These are phyloP conservation scores for Hirsutella rhossiliensis DNA, from an alignment of 2,329 filamentous ascomycete genomes.

Conservation along the genomic window DNA sequence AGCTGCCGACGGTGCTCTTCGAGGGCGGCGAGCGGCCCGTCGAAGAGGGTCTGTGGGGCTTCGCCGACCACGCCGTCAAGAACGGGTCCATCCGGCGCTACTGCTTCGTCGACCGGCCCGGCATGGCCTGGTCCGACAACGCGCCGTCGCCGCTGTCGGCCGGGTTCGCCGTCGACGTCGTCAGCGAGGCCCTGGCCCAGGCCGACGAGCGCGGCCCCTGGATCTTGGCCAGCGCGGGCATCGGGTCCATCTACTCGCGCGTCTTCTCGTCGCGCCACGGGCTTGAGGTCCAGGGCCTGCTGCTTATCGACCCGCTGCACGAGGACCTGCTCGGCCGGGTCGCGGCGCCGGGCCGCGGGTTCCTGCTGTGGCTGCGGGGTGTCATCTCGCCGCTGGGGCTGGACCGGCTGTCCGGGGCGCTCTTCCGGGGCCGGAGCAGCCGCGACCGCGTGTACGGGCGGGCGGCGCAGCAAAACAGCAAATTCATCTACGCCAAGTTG, in stretches of 20 bases:
- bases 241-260: conserved; percentile 79
- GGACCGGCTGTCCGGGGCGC: conserved; percentile 64
- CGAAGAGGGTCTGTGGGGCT: conserved; percentile 67
- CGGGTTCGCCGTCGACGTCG: conserved; percentile 79
- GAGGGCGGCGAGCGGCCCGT: conserved; percentile 74
- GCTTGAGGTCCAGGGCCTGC: conserved; percentile 59
- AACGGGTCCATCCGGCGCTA: conserved; percentile 80
- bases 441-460: conserved; percentile 79
- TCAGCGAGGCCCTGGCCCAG: conserved; percentile 73
- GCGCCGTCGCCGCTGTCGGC: conserved; percentile 88
- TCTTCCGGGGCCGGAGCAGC: conserved; percentile 69
- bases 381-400: conserved; percentile 79
- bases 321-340: conserved; percentile 68
- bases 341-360: conserved; percentile 58
- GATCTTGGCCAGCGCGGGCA: conserved; percentile 75
- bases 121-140: conserved; percentile 77
- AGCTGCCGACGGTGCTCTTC: conserved; percentile 68
- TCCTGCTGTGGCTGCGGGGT: conserved; percentile 76
- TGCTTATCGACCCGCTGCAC: conserved; percentile 81
- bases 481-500: conserved; percentile 78
- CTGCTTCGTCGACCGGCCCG: conserved; percentile 92
- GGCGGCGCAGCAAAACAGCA: conserved; percentile 66
- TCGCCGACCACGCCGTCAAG: conserved; percentile 62
- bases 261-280: conserved; percentile 83
- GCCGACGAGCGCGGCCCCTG: conserved; percentile 80